Percentiles rank a stretch among this genome's conserved stretches.
These are phyloP conservation scores for Rhodamnia argentea DNA, from an alignment of 345 rosid species.

Conservation along the genomic window DNA sequence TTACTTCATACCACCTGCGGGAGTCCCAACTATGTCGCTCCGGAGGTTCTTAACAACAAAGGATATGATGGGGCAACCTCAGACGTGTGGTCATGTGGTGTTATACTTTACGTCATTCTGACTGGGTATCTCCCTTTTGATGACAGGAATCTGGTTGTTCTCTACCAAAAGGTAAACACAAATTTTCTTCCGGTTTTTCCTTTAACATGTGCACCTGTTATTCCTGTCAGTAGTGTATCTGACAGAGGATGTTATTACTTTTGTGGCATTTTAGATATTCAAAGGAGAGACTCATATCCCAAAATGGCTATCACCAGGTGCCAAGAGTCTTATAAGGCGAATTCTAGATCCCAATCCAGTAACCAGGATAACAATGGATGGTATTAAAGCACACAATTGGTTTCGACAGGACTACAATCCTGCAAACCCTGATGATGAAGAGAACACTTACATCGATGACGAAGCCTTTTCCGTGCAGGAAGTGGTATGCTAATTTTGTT, in stretches of 20 bases:
- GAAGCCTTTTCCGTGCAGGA: conserved; percentile 50
- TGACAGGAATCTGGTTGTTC: conserved; percentile 88
- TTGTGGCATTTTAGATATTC: conserved; percentile 41
- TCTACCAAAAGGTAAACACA: conserved; percentile 70
- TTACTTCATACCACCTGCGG: conserved; percentile 94
- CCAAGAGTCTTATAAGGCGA: conserved; percentile 56
- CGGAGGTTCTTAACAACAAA: conserved; percentile 77
- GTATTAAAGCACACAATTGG: conserved; percentile 70
- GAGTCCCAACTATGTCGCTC: conserved; percentile 98
- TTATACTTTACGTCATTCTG: conserved; percentile 74
- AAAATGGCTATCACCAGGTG: conserved; percentile 72
- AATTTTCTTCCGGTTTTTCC: neutral
- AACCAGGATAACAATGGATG: conserved; percentile 52
- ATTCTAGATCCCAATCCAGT: conserved; percentile 82
- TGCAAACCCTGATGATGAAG: conserved; percentile 56
- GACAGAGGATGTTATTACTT: neutral
- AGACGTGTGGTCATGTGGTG: conserved; percentile 95
- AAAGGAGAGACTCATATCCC: conserved; percentile 83
- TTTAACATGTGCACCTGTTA: neutral
- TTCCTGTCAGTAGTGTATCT: neutral
- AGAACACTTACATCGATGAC: conserved; percentile 37
- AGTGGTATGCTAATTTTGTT: conserved; percentile 24
- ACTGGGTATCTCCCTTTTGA: conserved; percentile 91
- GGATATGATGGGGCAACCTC: conserved; percentile 90
- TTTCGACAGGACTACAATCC: conserved; percentile 57